These are phyloP conservation scores for Solanum peruvianum DNA, from an alignment of 257 asterid genomes.

Conservation along the genomic window DNA sequence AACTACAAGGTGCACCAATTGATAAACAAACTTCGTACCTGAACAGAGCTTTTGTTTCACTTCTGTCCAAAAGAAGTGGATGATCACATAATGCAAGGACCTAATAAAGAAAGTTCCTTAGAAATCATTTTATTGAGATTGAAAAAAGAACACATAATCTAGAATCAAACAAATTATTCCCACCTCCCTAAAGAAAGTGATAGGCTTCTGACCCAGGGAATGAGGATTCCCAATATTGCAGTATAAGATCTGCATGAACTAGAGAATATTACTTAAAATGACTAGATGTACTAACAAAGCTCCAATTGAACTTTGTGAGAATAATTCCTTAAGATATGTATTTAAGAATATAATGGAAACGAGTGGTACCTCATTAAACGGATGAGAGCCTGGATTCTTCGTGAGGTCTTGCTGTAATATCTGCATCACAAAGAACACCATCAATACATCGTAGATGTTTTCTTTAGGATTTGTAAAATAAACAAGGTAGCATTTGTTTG, in stretches of 20 bases:
- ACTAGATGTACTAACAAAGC: background rate
- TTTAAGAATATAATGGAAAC: background rate
- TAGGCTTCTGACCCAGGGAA: constrained; percentile 84
- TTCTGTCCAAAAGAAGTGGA: constrained; percentile 74
- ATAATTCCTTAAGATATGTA: background rate
- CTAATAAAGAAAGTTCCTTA: constrained; percentile 21
- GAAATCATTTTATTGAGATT: background rate
- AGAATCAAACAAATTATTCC: background rate
- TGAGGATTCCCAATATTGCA: constrained; percentile 96
- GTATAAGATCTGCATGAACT: constrained; percentile 53
- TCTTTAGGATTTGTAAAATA: background rate
- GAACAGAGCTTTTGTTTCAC: constrained; percentile 79
- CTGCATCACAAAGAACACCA: constrained; percentile 11
- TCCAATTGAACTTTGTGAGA: background rate
- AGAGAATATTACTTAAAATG: background rate
- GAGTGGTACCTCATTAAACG: constrained; percentile 44
- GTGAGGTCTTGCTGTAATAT: constrained; percentile 33
- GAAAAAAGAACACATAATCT: background rate
- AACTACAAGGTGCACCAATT: background rate
- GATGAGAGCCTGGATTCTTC: constrained; percentile 31
- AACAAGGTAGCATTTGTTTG: background rate
- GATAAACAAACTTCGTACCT: constrained; percentile 35
- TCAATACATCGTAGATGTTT: background rate
- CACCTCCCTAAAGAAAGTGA: constrained; percentile 94
- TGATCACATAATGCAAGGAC: constrained; percentile 92